A percentile compares a stretch with the other conserved stretches of the same genome.
phyloP scores from a whole-genome alignment of 257 asterid species.

The Thymus mandschuricus region DNA sequence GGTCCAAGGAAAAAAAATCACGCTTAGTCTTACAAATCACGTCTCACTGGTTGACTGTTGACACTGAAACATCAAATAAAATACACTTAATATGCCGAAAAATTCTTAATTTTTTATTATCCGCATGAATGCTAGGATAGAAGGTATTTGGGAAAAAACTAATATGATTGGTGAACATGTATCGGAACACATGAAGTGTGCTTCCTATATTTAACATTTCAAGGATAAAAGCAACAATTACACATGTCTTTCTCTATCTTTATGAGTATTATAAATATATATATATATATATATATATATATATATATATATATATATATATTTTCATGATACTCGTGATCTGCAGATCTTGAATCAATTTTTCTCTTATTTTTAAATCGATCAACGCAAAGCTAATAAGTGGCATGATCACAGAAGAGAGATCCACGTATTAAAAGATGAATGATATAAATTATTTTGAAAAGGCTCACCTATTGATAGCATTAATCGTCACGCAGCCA shows the following conservation, averaged over 20 bases:
- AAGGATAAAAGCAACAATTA: too few relatives aligned
- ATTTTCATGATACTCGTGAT: too few relatives aligned
- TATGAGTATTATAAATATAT: too few relatives aligned
- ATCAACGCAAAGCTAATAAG: constrained; percentile 17
- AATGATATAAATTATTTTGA: neutral
- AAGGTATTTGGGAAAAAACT: too few relatives aligned
- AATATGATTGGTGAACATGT: too few relatives aligned
- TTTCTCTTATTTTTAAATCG: neutral
- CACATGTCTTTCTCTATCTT: too few relatives aligned
- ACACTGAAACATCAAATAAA: neutral
- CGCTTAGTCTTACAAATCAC: neutral
- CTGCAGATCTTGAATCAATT: neutral
- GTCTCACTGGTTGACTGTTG: neutral
- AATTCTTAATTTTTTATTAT: too few relatives aligned
- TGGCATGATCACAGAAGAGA: neutral
- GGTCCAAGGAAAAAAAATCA: neutral
- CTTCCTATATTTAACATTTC: too few relatives aligned
- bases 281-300: too few relatives aligned
- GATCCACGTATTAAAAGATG: constrained; percentile 20
- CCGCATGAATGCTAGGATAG: neutral
- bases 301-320: too few relatives aligned
- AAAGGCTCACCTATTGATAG: constrained; percentile 82
- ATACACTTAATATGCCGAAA: neutral
- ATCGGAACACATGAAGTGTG: too few relatives aligned
- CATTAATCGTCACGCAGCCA: constrained; percentile 76